phyloP scores from a whole-genome alignment of 2,329 filamentous ascomycete species.

The Xylaria sp. region DNA sequence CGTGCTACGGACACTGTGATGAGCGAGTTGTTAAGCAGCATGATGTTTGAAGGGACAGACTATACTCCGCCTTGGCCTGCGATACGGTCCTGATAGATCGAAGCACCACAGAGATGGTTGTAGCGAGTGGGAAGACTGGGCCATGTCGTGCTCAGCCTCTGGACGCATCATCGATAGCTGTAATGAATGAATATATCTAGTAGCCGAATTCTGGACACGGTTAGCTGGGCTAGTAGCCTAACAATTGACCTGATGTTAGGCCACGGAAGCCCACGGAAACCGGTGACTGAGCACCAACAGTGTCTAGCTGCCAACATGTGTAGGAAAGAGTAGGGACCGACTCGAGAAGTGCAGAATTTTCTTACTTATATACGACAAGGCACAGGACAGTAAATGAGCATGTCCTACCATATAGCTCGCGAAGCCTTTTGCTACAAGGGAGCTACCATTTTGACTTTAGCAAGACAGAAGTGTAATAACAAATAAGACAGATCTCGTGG shows the following conservation, averaged over 20 bases:
- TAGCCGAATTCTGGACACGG: neutral
- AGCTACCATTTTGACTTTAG: neutral
- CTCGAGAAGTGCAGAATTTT: neutral
- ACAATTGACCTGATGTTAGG: neutral
- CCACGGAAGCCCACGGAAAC: neutral
- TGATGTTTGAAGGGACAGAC: neutral
- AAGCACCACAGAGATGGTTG: neutral
- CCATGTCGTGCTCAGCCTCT: slow-evolving; percentile 5
- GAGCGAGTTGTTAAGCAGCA: neutral
- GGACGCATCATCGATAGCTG: neutral
- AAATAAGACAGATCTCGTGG: neutral
- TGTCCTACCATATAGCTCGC: slow-evolving; percentile 7
- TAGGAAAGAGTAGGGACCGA: neutral
- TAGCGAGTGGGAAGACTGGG: neutral
- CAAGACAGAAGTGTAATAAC: neutral
- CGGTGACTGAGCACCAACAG: neutral
- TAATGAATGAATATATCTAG: neutral
- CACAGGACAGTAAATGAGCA: neutral
- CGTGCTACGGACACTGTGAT: neutral
- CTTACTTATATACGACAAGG: neutral
- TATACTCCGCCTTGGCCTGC: neutral
- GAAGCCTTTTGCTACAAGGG: neutral
- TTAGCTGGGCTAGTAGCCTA: neutral
- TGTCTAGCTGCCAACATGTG: neutral
- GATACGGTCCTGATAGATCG: neutral